phyloP scores from a whole-genome alignment of 805 yeast genomes.

The Wilhelminamyces savonicus region DNA sequence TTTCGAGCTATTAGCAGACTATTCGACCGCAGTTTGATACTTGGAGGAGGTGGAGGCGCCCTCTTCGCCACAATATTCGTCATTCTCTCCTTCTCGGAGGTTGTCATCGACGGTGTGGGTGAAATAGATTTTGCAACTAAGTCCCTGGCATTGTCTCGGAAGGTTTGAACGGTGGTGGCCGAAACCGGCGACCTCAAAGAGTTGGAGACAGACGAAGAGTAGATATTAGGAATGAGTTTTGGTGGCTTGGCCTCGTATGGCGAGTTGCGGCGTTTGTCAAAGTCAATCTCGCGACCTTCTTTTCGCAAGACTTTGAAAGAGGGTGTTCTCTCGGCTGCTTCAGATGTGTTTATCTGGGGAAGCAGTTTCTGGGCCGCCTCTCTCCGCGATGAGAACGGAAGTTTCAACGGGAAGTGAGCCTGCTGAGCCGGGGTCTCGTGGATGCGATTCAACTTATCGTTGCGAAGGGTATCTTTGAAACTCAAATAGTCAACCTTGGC shows the following conservation, averaged over 20 bases:
- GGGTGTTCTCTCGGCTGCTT: too few species aligned
- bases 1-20: constrained; percentile 2
- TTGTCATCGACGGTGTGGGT: too few species aligned
- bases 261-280: constrained; percentile 70
- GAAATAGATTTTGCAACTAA: too few species aligned
- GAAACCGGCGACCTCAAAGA: constrained; percentile 25
- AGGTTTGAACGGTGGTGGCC: constrained; percentile 27
- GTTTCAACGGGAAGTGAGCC: not conserved
- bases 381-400: not conserved
- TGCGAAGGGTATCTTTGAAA: constrained; percentile 36
- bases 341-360: not conserved
- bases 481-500: constrained; percentile 47
- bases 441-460: not conserved
- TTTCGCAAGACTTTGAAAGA: constrained; percentile 65
- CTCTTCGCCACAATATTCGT: constrained; percentile 56
- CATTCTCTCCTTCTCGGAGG: too few species aligned
- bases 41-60: constrained; percentile 73
- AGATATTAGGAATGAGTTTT: constrained; percentile 16
- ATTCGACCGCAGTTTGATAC: too few species aligned
- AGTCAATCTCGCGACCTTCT: constrained; percentile 69
- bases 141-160: constrained; percentile 14
- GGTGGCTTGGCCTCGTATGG: constrained; percentile 53
- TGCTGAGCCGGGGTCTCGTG: not conserved
- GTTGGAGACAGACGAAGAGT: constrained; percentile 11
- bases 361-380: not conserved